Evolutionary conservation across 2,329 filamentous ascomycete species (phyloP).

Genomic region (Fusarium irregulare): DNA sequence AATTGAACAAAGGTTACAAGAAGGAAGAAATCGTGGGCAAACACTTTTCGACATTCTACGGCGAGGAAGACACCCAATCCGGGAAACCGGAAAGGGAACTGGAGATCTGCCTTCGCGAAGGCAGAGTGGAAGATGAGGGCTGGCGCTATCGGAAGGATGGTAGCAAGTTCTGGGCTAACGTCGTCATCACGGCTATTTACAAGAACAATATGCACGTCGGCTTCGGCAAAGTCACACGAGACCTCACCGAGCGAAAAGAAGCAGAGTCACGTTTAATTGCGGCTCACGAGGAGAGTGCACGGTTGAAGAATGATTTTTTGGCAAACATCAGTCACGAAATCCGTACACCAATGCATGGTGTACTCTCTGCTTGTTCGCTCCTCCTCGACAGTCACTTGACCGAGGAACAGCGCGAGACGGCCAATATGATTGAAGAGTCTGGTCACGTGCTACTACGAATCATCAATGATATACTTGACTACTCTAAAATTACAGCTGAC

Average conservation of each 20-base stretch:
- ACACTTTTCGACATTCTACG: constrained; percentile 7
- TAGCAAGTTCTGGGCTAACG: constrained; percentile 9
- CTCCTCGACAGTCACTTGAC: not conserved
- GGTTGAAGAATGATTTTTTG: constrained; percentile 7
- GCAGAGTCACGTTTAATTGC: constrained; percentile 2
- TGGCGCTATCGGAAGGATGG: constrained; percentile 17
- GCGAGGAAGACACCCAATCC: constrained; percentile 11
- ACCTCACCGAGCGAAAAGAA: constrained; percentile 12
- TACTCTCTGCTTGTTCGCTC: not conserved
- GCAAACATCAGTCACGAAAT: constrained; percentile 16
- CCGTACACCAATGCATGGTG: constrained; percentile 10
- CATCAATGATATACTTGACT: constrained; percentile 16
- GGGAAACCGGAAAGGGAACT: constrained; percentile 8
- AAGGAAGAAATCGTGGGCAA: constrained; percentile 13
- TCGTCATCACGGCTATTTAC: constrained; percentile 6
- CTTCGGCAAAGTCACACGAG: constrained; percentile 6
- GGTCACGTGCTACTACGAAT: not conserved
- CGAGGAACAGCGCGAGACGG: constrained; percentile 11
- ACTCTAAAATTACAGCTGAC: constrained; percentile 1
- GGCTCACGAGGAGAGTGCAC: constrained; percentile 8
- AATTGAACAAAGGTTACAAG: constrained; percentile 5
- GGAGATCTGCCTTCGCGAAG: constrained; percentile 8
- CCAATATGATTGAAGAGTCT: constrained; percentile 11
- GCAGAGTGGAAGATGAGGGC: constrained; percentile 7
- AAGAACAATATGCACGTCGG: constrained; percentile 12